These are phyloP conservation scores for Umbellularia californica DNA, from an alignment of 164 flowering plant species.

Conservation along the genomic window DNA sequence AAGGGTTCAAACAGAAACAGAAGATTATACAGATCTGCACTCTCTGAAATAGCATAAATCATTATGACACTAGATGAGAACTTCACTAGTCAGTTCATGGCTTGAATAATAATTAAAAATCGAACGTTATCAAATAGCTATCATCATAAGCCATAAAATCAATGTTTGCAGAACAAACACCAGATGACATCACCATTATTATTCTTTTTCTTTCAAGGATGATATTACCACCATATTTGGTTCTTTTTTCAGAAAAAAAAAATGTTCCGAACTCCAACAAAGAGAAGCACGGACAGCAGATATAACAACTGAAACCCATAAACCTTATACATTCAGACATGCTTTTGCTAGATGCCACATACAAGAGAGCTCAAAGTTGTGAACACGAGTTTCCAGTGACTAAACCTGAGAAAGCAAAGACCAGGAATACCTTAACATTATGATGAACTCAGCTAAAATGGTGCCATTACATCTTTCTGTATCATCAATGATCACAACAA, in stretches of 20 bases:
- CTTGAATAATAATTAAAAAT: background rate
- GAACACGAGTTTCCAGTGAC: background rate
- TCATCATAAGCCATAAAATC: background rate
- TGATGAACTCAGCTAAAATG: constrained; percentile 71
- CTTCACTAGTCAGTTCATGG: background rate
- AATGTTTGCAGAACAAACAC: background rate
- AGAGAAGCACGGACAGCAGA: background rate
- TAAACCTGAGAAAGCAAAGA: background rate
- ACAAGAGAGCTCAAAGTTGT: background rate
- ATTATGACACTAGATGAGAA: background rate
- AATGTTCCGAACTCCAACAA: background rate
- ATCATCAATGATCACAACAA: constrained; percentile 75
- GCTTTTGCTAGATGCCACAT: background rate
- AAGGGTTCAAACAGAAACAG: background rate
- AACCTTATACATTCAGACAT: background rate
- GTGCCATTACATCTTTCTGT: constrained; percentile 70
- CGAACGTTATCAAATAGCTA: background rate
- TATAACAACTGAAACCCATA: background rate
- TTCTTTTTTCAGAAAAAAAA: background rate
- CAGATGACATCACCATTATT: background rate
- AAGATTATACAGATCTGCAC: background rate
- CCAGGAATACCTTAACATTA: constrained; percentile 56
- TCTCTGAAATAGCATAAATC: background rate
- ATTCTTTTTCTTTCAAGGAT: background rate
- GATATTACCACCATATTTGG: no score